Evolutionary conservation across 371 early-diverging fungal genomes (phyloP), one percentile per base, ranked within the genome.

Genomic region (Blyttiomyces sp.): DNA sequence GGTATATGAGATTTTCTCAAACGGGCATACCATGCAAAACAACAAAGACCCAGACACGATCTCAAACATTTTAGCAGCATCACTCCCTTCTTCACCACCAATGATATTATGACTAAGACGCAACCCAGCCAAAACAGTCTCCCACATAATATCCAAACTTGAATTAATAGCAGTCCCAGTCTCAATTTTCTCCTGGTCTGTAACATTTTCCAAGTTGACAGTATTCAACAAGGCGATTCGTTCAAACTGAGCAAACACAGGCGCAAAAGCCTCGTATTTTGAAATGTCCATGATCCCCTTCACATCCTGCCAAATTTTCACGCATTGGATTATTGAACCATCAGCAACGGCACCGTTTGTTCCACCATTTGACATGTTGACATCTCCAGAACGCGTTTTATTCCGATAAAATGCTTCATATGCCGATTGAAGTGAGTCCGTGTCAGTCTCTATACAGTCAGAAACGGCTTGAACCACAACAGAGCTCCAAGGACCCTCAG

Each of bases 401-500:
- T 50, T 52, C 2, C 59, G 59, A 36, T 59, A 59, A n/a, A 59
- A 48, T 23, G 49, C 59, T 36, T 59, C 51, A 30, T 32, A 59
- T 4, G 52, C 52, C 17, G 27, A 27, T 31, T 59, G 51, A 19
- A 59, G 27, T 13, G 59, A 31, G 24, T 59, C 59, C 26, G 51
- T 27, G 30, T 59, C 59, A 13, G 5, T 36, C 24, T 34, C 39
- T 9, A 59, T 24, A 13, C 27, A 51, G 30, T 49, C 59, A n/a
- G n/a, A 17, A 4, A 59, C 43, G 9, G 36, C n/a, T 2, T 51
- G 50, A n/a, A n/a, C n/a, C n/a, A n/a, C n/a, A n/a, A n/a, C n/a
- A n/a, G n/a, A n/a, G n/a, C n/a, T n/a, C n/a, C n/a, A n/a, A n/a
- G n/a, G n/a, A n/a, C n/a, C n/a, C n/a, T n/a, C n/a, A n/a, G n/a